Conservation (phyloP, 129 eudicot genomes). For the Helianthus tuberosus region DNA sequence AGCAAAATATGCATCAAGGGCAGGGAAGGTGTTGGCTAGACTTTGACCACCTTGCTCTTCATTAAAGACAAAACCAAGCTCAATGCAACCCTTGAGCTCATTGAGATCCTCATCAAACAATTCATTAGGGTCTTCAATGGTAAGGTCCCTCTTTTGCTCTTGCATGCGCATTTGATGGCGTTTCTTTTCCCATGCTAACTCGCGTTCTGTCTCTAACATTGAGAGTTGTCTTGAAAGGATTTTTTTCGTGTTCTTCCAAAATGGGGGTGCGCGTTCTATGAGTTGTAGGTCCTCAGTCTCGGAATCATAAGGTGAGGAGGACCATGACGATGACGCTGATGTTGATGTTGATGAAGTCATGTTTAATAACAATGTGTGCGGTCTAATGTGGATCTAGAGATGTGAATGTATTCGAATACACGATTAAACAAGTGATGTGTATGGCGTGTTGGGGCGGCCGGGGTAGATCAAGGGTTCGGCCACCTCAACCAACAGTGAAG, state of each 20-base stretch:
- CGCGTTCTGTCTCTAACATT: constrained; percentile 40
- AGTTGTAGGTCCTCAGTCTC: constrained; percentile 37
- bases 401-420: not conserved
- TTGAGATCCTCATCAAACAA: constrained; percentile 51
- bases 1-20: constrained; percentile 58
- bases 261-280: constrained; percentile 31
- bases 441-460: constrained; percentile 38
- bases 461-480: constrained; percentile 13
- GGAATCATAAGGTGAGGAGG: constrained; percentile 26
- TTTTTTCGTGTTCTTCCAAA: constrained; percentile 31
- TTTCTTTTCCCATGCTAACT: constrained; percentile 58
- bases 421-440: constrained; percentile 17
- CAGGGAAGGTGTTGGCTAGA: constrained; percentile 50
- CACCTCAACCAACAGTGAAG: constrained; percentile 34
- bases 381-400: constrained; percentile 10
- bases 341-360: not conserved
- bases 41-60: constrained; percentile 52
- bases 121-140: constrained; percentile 18
- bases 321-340: constrained; percentile 19
- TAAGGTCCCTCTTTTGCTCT: constrained; percentile 32
- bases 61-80: constrained; percentile 52
- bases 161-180: constrained; percentile 41
- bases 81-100: constrained; percentile 63
- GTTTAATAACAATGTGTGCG: not conserved
- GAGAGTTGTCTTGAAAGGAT: constrained; percentile 45